Conservation (phyloP, 108 stramenopile species). For the Pseudonitzschia multistriata region DNA sequence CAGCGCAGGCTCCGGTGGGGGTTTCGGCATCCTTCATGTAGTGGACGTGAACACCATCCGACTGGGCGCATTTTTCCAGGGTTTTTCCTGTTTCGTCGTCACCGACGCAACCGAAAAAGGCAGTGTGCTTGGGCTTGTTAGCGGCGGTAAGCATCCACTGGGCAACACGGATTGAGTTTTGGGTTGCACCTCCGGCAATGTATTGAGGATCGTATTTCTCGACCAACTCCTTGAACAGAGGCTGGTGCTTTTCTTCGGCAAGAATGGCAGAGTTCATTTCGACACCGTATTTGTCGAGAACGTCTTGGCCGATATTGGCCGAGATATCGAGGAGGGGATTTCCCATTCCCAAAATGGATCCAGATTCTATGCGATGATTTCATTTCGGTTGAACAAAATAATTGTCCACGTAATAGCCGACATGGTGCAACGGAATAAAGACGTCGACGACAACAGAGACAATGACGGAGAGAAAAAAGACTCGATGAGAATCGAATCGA, state of each 20-base stretch:
- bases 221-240: slow-evolving; percentile 90
- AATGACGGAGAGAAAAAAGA: not conserved
- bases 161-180: slow-evolving; percentile 99
- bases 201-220: slow-evolving; percentile 84
- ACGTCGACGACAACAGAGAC: not conserved
- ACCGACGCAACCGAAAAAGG: slow-evolving; percentile 95
- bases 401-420: not conserved
- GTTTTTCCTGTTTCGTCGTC: slow-evolving; percentile 81
- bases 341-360: slow-evolving; percentile 95
- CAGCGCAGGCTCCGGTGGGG: slow-evolving; percentile 99
- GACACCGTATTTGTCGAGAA: slow-evolving; percentile 96
- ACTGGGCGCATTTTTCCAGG: slow-evolving; percentile 85
- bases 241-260: slow-evolving; percentile 97
- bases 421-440: not conserved
- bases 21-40: slow-evolving; percentile 94
- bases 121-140: slow-evolving; percentile 61
- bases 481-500: too few relatives aligned
- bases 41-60: slow-evolving; percentile 93
- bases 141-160: slow-evolving; percentile 91
- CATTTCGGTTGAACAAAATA: not conserved
- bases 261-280: slow-evolving; percentile 94
- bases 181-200: slow-evolving; percentile 99
- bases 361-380: slow-evolving; percentile 18
- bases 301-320: slow-evolving; percentile 86
- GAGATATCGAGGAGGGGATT: slow-evolving; percentile 99